Percentiles rank a stretch among this genome's conserved stretches.
phyloP scores from a whole-genome alignment of 2,329 filamentous ascomycete species.

The Pleoardoris graminearum region DNA sequence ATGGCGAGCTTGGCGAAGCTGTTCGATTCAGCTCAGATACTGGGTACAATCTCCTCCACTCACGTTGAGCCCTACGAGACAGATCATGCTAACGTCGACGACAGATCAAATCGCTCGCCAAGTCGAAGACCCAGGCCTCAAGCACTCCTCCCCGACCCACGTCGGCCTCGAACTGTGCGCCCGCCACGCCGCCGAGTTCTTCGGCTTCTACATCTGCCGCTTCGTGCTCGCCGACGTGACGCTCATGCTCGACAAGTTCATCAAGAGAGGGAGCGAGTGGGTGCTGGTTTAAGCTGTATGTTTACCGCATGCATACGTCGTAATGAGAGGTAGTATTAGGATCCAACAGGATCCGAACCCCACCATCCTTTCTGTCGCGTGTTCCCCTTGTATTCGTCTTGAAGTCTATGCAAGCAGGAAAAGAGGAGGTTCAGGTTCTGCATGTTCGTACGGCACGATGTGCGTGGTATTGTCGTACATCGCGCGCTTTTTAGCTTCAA shows the following conservation, averaged over 20 bases:
- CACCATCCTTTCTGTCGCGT: constrained; percentile 1
- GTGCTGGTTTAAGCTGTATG: constrained; percentile 59
- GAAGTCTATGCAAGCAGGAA: not conserved
- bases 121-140: constrained; percentile 91
- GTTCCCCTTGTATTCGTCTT: not conserved
- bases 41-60: constrained; percentile 66
- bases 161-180: constrained; percentile 93
- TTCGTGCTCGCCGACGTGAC: constrained; percentile 88
- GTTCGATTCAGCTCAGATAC: constrained; percentile 88
- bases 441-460: no score
- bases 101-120: constrained; percentile 93
- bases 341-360: not conserved
- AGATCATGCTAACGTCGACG: constrained; percentile 11
- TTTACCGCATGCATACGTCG: not conserved
- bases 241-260: constrained; percentile 89
- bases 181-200: constrained; percentile 94
- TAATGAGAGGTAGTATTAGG: constrained; percentile 12
- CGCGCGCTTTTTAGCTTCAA: no score
- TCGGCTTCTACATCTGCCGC: constrained; percentile 93
- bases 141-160: constrained; percentile 89
- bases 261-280: constrained; percentile 97
- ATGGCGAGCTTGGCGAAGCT: constrained; percentile 87
- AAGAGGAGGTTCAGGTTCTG: not conserved
- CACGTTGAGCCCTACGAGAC: not conserved
- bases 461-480: no score